Evolutionary conservation across 1,284 basidiomycete genomes (phyloP).

Genomic region (Cutaneotrichosporon sp.): DNA sequence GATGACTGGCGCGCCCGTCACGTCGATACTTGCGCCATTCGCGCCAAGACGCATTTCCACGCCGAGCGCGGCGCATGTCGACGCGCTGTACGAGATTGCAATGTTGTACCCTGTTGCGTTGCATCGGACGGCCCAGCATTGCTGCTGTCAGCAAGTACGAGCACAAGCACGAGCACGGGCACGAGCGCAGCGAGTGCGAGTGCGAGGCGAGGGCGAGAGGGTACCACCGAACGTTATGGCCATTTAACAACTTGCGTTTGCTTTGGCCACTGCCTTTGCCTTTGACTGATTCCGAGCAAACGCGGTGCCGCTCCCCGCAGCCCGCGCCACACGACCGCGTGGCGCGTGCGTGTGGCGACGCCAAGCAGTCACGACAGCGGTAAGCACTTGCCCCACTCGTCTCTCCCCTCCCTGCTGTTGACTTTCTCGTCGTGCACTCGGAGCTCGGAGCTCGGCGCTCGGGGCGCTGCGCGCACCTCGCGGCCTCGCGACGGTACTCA

Average conservation of each 20-base stretch:
- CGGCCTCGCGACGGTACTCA: neutral
- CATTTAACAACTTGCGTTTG: no score
- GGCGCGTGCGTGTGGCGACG: no score
- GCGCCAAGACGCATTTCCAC: neutral
- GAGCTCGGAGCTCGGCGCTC: no score
- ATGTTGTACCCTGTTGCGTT: neutral
- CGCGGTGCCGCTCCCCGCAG: neutral
- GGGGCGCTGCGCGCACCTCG: neutral
- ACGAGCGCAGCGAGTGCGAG: neutral
- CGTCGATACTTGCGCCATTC: neutral
- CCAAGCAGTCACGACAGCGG: neutral
- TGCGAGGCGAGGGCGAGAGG: neutral
- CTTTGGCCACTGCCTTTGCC: no score
- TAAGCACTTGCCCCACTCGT: no score
- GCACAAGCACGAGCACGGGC: neutral
- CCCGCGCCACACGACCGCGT: no score
- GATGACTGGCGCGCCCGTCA: conserved; percentile 6
- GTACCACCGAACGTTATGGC: neutral
- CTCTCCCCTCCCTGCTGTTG: no score
- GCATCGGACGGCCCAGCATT: neutral
- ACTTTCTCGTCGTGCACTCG: no score
- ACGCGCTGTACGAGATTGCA: neutral
- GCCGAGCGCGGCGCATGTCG: neutral
- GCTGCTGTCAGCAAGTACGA: neutral
- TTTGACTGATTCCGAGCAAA: no score